A percentile compares a stretch with the other conserved stretches of the same genome.
These are phyloP conservation scores for Morella rubra DNA, from an alignment of 306 rosid genomes.

Conservation along the genomic window DNA sequence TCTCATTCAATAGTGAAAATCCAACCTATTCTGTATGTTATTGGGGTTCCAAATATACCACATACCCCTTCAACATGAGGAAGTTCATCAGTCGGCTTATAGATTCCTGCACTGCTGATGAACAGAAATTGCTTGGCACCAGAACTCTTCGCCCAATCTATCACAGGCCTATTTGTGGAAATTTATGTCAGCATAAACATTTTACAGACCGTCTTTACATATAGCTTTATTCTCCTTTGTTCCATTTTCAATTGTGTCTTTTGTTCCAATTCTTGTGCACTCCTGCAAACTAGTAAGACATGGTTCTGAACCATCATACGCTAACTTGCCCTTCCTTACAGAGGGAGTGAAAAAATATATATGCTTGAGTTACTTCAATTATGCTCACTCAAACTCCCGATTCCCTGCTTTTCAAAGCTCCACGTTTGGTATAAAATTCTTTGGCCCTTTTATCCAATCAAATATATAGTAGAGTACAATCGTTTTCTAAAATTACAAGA, in stretches of 20 bases:
- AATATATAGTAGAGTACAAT: not conserved
- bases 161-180: constrained; percentile 65
- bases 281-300: not conserved
- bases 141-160: constrained; percentile 88
- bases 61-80: constrained; percentile 98
- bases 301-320: not conserved
- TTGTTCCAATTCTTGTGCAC: not conserved
- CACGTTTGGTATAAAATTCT: not conserved
- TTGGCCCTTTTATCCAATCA: not conserved
- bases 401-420: not conserved
- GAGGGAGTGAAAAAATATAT: not conserved
- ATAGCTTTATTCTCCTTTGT: not conserved
- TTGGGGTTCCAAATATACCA: constrained; percentile 8
- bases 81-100: constrained; percentile 82
- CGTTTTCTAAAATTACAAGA: not conserved
- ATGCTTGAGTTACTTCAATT: not conserved
- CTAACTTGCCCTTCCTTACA: not conserved
- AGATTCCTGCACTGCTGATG: constrained; percentile 96
- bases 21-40: not conserved
- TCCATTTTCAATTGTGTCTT: not conserved
- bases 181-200: constrained; percentile 14
- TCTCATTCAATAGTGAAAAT: constrained; percentile 8
- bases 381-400: not conserved
- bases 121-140: constrained; percentile 84
- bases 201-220: not conserved